phyloP scores from a whole-genome alignment of 2,329 filamentous ascomycete genomes.

The Uncinocarpus reesii region DNA sequence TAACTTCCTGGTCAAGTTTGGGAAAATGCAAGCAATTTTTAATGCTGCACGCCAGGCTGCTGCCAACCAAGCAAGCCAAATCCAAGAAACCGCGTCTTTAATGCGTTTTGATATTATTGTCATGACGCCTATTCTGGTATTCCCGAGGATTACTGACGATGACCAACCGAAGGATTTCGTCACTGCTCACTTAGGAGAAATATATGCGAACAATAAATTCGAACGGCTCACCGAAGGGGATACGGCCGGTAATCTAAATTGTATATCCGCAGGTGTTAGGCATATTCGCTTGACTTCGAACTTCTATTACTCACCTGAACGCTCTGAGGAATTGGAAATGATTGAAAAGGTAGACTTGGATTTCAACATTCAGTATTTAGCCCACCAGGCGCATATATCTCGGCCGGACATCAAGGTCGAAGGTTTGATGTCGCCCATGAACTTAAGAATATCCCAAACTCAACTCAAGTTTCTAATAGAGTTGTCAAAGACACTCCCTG shows the following conservation, averaged over 20 bases:
- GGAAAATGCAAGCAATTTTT: slow-evolving; percentile 98
- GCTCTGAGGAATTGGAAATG: slow-evolving; percentile 80
- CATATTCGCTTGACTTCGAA: slow-evolving; percentile 86
- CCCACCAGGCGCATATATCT: slow-evolving; percentile 66
- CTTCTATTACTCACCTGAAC: slow-evolving; percentile 64
- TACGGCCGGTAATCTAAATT: slow-evolving; percentile 67
- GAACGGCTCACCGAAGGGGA: slow-evolving; percentile 69
- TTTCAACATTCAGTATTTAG: slow-evolving; percentile 83
- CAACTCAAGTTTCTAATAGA: slow-evolving; percentile 85
- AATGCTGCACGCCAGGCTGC: slow-evolving; percentile 93
- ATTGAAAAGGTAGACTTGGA: slow-evolving; percentile 94
- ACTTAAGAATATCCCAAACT: slow-evolving; percentile 76
- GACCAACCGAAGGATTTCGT: slow-evolving; percentile 67
- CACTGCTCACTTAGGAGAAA: slow-evolving; percentile 90
- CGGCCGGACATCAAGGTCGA: slow-evolving; percentile 86
- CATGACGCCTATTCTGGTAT: slow-evolving; percentile 91
- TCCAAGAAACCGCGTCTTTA: slow-evolving; percentile 80
- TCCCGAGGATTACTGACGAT: slow-evolving; percentile 66
- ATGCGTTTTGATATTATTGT: slow-evolving; percentile 91
- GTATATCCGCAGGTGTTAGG: slow-evolving; percentile 78
- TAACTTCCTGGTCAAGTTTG: slow-evolving; percentile 95
- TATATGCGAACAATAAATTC: slow-evolving; percentile 93
- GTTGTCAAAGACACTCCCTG: slow-evolving; percentile 75
- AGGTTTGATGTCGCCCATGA: slow-evolving; percentile 85
- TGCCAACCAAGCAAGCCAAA: slow-evolving; percentile 81